These are phyloP conservation scores for Termitomyces heimii DNA, from an alignment of 768 basidiomycete genomes.

Conservation along the genomic window DNA sequence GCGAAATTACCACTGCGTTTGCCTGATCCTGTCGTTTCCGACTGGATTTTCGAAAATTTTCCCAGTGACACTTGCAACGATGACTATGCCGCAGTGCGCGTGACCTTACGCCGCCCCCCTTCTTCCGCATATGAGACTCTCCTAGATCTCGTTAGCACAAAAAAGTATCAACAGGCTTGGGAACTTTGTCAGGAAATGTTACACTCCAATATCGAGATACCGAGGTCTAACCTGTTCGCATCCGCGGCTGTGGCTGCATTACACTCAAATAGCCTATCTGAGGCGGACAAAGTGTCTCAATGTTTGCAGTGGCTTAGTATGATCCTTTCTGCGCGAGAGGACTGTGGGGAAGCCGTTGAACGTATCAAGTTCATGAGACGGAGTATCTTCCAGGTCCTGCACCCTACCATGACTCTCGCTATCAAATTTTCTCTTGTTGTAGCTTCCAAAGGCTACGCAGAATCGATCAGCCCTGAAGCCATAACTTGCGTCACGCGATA, in stretches of 20 bases:
- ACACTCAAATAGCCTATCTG: constrained; percentile 4
- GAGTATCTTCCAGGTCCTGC: constrained; percentile 17
- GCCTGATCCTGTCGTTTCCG: constrained; percentile 18
- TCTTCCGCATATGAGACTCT: constrained; percentile 14
- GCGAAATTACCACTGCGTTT: constrained; percentile 22
- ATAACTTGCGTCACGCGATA: constrained; percentile 39
- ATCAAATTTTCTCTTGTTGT: constrained; percentile 26
- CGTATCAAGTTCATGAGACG: constrained; percentile 17
- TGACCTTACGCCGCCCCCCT: neutral
- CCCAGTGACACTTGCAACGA: constrained; percentile 12
- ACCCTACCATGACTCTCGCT: constrained; percentile 22
- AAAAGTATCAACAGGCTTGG: constrained; percentile 23
- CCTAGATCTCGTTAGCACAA: constrained; percentile 14
- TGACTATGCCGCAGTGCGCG: constrained; percentile 17
- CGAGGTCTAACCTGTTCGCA: constrained; percentile 21
- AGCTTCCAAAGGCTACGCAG: constrained; percentile 32
- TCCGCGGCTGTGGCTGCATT: constrained; percentile 21
- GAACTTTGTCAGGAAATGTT: constrained; percentile 25
- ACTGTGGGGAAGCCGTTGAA: neutral
- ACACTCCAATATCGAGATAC: constrained; percentile 22
- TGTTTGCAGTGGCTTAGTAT: constrained; percentile 28
- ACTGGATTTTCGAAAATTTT: constrained; percentile 30
- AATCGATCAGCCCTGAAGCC: constrained; percentile 14
- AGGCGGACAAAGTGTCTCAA: constrained; percentile 3
- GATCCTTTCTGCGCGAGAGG: constrained; percentile 19